Evolutionary conservation across 2,329 filamentous ascomycete genomes (phyloP), one percentile per base, ranked within the genome.

Genomic region (Talaromyces sp.): DNA sequence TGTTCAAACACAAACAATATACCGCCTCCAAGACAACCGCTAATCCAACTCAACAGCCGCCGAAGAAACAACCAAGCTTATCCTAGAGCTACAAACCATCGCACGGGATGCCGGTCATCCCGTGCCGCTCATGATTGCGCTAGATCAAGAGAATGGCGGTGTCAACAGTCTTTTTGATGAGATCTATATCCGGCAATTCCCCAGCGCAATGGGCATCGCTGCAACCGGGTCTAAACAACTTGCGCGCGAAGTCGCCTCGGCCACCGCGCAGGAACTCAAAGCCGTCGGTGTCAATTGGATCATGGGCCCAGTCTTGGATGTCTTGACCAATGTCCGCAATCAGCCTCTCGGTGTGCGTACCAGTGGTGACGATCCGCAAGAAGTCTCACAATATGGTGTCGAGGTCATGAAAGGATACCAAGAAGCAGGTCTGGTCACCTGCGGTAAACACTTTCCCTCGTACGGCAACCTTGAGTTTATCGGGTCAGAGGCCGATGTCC

Each of bases 131-230:
- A 82, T 96, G 60, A 97, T 99, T 68, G 93, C 90, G 44, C 81
- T 98, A 42, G 95, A 98, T 72, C 95, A 99, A 74, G 95, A 99
- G 75, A 98, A 99, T 86, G 95, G 95, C 66, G 93, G 94, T 3
- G 94, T 97, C 74, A 98, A 97, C 79, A 96, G 92, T 77, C 84
- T 98, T 2, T 97, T 96, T 71, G 94, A 98, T 74, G 92, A 96
- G 68, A 91, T 95, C 70, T 95, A 93, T 73, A 94, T 98, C 68
- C 92, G 92, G 67, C 95, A 98, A 73, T 99, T 96, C 68, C 95
- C 95, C 8, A 96, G 93, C 71, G 91, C 94, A 65, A 98, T 99
- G 94, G 94, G 93, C 12, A 84, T 97, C 64, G 92, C 94, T n/a
- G 95, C 95, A 27, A 92, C 93, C 4, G 92, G 93, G 28, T 93